A percentile compares a stretch with the other conserved stretches of the same genome.
phyloP scores from a whole-genome alignment of 2,329 filamentous ascomycete genomes.

The Alternaria arbusti region DNA sequence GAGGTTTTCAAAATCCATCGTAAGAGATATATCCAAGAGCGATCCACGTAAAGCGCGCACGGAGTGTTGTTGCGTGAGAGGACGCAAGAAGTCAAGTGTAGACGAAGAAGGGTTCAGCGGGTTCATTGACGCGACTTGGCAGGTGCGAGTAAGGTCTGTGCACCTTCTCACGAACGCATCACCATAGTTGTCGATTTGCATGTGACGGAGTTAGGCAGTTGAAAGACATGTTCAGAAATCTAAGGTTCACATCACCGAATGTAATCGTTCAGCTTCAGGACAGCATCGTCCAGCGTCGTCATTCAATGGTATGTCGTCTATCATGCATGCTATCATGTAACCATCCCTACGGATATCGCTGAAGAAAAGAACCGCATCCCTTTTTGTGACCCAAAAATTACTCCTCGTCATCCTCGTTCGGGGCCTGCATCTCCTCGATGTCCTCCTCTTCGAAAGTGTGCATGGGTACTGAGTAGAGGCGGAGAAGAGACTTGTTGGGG shows the following conservation, averaged over 20 bases:
- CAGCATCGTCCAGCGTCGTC: conserved; percentile 5
- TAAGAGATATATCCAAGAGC: background rate
- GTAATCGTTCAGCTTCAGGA: background rate
- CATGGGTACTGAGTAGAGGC: conserved; percentile 87
- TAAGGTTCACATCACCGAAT: accelerated
- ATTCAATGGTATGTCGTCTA: conserved; percentile 27
- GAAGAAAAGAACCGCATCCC: conserved; percentile 11
- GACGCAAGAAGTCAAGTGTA: background rate
- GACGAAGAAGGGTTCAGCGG: background rate
- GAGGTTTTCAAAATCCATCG: conserved; percentile 10
- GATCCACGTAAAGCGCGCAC: background rate
- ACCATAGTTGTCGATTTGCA: background rate
- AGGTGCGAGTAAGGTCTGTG: background rate
- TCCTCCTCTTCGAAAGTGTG: conserved; percentile 92
- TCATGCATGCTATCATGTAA: conserved; percentile 22
- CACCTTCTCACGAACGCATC: background rate
- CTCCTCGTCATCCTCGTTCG: conserved; percentile 63
- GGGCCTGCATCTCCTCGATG: conserved; percentile 70
- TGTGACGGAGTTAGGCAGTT: background rate
- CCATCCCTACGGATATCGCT: conserved; percentile 32
- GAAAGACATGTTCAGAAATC: background rate
- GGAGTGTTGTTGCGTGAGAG: background rate
- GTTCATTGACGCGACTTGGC: background rate
- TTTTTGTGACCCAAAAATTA: conserved; percentile 35
- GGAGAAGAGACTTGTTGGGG: conserved; percentile 94